phyloP scores from a whole-genome alignment of 148 eudicot genomes.

The Camellia granthamiana region DNA sequence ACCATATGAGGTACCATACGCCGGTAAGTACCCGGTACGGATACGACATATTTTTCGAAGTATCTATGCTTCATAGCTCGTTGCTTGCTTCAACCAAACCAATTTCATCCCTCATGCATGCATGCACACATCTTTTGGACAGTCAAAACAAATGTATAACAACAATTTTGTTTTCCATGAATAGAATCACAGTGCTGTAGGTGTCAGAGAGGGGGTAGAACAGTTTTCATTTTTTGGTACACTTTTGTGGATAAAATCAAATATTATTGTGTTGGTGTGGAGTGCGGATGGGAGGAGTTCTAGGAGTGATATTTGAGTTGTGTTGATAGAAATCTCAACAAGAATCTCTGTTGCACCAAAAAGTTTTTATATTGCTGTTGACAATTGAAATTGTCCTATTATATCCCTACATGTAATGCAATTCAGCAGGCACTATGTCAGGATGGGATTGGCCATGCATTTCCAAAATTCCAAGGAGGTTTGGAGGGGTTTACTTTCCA shows the following conservation, averaged over 20 bases:
- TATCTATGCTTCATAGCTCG: too few relatives aligned
- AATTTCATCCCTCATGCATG: neutral
- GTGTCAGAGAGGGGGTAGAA: neutral
- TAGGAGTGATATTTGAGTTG: constrained; percentile 2
- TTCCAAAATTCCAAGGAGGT: neutral
- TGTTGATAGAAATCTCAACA: neutral
- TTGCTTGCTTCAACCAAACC: neutral
- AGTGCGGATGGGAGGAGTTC: neutral
- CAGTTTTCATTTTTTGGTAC: neutral
- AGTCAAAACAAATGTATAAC: neutral
- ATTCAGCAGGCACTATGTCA: neutral
- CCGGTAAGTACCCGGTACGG: too few relatives aligned
- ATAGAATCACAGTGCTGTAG: neutral
- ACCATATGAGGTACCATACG: too few relatives aligned
- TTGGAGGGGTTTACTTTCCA: neutral
- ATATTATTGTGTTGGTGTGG: neutral
- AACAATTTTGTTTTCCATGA: neutral
- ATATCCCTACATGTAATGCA: constrained; percentile 1
- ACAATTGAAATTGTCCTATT: neutral
- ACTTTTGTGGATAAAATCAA: too few relatives aligned
- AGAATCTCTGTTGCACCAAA: neutral
- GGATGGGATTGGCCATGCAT: neutral
- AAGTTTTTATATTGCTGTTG: neutral
- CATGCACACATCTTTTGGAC: neutral
- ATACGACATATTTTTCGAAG: too few relatives aligned